Percentiles rank a stretch among this genome's conserved stretches.
Evolutionary conservation across 176 grass and related monocot genomes (phyloP).

Genomic region (Poa annua): DNA sequence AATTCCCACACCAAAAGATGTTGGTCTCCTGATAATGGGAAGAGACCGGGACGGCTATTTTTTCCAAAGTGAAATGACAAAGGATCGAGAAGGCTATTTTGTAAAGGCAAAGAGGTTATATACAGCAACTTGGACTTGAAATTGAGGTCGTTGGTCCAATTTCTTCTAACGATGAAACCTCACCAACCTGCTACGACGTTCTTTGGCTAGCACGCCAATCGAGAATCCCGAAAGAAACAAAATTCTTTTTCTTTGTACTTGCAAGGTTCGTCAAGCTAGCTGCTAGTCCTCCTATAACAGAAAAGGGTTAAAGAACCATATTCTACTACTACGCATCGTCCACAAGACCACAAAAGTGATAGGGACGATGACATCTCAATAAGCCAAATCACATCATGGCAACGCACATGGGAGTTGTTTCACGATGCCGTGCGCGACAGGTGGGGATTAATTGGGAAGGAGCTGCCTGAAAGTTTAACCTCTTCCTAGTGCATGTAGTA

Average conservation of each 20-base stretch:
- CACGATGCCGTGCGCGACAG: background rate
- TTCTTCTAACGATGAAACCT: background rate
- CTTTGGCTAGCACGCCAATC: background rate
- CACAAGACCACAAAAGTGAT: constrained; percentile 12
- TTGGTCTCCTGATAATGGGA: background rate
- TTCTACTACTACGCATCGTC: background rate
- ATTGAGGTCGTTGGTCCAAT: constrained; percentile 14
- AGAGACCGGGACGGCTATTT: background rate
- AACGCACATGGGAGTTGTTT: constrained; percentile 30
- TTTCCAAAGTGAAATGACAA: background rate
- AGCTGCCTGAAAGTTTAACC: background rate
- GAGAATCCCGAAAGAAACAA: background rate
- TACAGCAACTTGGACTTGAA: background rate
- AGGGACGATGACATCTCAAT: constrained; percentile 32
- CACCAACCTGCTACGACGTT: background rate
- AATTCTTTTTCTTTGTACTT: background rate
- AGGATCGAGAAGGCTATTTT: background rate
- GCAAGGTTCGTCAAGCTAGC: constrained; percentile 4
- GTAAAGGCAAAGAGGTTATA: background rate
- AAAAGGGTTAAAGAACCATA: background rate
- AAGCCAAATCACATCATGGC: constrained; percentile 20
- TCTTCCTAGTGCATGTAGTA: background rate
- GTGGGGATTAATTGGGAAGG: background rate
- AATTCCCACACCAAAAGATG: background rate
- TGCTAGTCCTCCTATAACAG: background rate